These are phyloP conservation scores for Pseudogymnoascus sp. DNA, from an alignment of 2,329 filamentous ascomycete genomes.

Conservation along the genomic window DNA sequence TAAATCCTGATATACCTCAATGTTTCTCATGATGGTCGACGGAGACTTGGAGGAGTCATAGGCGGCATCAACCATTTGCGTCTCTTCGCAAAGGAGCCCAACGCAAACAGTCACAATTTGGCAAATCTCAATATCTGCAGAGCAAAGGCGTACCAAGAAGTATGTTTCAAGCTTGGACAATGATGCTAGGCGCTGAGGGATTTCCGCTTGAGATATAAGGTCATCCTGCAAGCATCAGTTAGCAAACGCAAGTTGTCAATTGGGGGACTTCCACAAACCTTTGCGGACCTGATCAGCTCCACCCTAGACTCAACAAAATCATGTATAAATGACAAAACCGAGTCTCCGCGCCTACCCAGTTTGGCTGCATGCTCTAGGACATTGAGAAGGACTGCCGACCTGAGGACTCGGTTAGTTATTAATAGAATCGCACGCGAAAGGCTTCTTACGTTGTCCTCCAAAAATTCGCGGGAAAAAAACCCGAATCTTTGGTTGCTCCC, in stretches of 20 bases:
- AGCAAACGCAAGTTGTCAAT: slow-evolving; percentile 3
- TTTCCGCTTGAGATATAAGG: slow-evolving; percentile 45
- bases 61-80: slow-evolving; percentile 45
- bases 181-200: slow-evolving; percentile 46
- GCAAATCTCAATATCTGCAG: slow-evolving; percentile 57
- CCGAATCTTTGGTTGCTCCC: slow-evolving; percentile 16
- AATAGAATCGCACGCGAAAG: neutral
- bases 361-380: slow-evolving; percentile 25
- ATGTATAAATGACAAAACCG: slow-evolving; percentile 36
- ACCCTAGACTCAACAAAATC: slow-evolving; percentile 51
- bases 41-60: slow-evolving; percentile 44
- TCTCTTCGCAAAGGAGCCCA: slow-evolving; percentile 55
- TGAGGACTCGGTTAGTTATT: slow-evolving; percentile 12
- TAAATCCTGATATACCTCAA: slow-evolving; percentile 54
- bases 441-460: slow-evolving; percentile 31
- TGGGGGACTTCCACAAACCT: slow-evolving; percentile 20
- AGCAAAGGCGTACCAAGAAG: slow-evolving; percentile 57
- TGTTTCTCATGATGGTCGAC: slow-evolving; percentile 51
- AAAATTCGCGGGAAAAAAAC: slow-evolving; percentile 25
- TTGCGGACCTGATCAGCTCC: slow-evolving; percentile 38
- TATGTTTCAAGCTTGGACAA: slow-evolving; percentile 54
- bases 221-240: slow-evolving; percentile 39
- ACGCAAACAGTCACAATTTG: slow-evolving; percentile 58
- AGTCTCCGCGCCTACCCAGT: slow-evolving; percentile 21
- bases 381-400: slow-evolving; percentile 26